Base-by-base conservation (phyloP, 352 stramenopile genomes). In the Pythium pyrilobum region DNA sequence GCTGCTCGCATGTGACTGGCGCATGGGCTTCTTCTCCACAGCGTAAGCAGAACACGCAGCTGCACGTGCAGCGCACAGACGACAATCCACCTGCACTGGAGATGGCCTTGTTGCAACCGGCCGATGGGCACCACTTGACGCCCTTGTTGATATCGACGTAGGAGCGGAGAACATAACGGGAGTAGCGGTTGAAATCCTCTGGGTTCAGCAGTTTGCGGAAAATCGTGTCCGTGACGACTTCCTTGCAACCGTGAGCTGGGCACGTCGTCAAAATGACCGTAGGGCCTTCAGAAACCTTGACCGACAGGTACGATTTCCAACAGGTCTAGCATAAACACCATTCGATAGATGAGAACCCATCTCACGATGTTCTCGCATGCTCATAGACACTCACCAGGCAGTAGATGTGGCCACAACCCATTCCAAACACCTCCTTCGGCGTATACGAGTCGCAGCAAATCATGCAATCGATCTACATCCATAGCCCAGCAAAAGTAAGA, bases 91-190 rank as follows among this genome's bases (percentile, higher is more conserved):
- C 85, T 12, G 85, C 78, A 16, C 82, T 93, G 1, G 79, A 89
- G 16, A 97, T 97, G 16, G 98, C 89, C 62, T 97, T 97, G 53
- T 89, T 96, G 68, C 96, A 99, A n/a, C 94, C 91, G 4, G 85
- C 77, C 13, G 92, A 95, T 9, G 97, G 97, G 66, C 97, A 99
- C 90, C 96, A 99, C 51, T 97, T 94, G 52, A 98, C 96, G 50
- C 92, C 87, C 42, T 87, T 96, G 77, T 98, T 98, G 55, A 97
- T 98, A 59, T 99, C 94, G n/a, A 99, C 96, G 76, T 98, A 99
- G 46, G 85, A 97, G 38, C 93, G 84, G 42, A 99, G 71, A 59
- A 98, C 79, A 59, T 92, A 99, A 20, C 71, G 82, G 50, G 87
- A 71, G 71, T 97, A 99, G 42, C 93, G 93, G 28, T 62, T 59